A percentile compares a stretch with the other conserved stretches of the same genome.
These are phyloP conservation scores for Penicillium lagena DNA, from an alignment of 495 filamentous ascomycete species.

Conservation along the genomic window DNA sequence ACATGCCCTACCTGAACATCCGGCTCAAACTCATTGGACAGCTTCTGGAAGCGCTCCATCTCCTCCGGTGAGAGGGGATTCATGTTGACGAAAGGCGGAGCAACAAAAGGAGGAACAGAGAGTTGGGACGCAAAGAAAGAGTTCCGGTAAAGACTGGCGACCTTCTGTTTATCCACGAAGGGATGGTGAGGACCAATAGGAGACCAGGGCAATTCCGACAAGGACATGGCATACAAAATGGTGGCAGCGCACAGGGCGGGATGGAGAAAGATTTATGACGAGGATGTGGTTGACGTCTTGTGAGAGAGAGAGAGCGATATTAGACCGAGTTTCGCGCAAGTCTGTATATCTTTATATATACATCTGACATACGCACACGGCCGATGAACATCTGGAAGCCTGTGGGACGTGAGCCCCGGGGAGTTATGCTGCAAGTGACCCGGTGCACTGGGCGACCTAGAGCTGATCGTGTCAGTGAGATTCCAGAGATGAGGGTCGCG, in stretches of 20 bases:
- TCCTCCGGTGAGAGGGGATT: slow-evolving; percentile 43
- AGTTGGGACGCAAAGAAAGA: slow-evolving; percentile 16
- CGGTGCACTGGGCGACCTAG: too few relatives aligned
- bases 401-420: too few relatives aligned
- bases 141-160: slow-evolving; percentile 17
- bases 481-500: too few relatives aligned
- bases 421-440: neutral
- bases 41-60: slow-evolving; percentile 47
- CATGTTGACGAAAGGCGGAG: slow-evolving; percentile 25
- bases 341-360: neutral
- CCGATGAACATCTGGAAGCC: slow-evolving; percentile 3
- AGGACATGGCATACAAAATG: slow-evolving; percentile 35
- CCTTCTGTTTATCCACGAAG: slow-evolving; percentile 26
- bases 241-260: neutral
- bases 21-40: slow-evolving; percentile 60
- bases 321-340: too few relatives aligned
- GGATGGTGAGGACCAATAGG: slow-evolving; percentile 32
- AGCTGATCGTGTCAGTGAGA: too few relatives aligned
- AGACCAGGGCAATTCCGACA: slow-evolving; percentile 33
- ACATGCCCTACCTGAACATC: slow-evolving; percentile 47
- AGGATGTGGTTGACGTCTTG: neutral
- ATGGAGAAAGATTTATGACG: neutral
- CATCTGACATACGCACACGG: neutral
- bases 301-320: too few relatives aligned
- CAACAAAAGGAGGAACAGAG: slow-evolving; percentile 17